These are phyloP conservation scores for Aspergillus wentii DNA, from an alignment of 495 filamentous ascomycete genomes.

Conservation along the genomic window DNA sequence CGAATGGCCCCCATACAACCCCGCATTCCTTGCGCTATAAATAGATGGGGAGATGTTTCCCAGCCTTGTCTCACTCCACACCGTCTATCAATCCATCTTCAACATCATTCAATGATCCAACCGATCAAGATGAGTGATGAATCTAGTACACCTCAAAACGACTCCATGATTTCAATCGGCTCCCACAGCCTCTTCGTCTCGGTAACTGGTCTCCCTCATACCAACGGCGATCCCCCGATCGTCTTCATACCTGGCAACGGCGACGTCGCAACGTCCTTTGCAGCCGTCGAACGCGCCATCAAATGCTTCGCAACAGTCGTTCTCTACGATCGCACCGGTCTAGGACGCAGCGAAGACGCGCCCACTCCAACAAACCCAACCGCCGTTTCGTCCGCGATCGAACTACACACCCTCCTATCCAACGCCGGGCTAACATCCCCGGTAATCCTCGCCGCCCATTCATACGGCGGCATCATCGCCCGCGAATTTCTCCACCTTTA, in stretches of 20 bases:
- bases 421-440: slow-evolving; percentile 19
- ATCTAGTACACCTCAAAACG: too few species aligned
- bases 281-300: slow-evolving; percentile 29
- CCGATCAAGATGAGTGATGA: too few species aligned
- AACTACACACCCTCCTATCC: slow-evolving; percentile 27
- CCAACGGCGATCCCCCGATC: slow-evolving; percentile 25
- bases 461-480: slow-evolving; percentile 48
- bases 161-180: slow-evolving; percentile 28
- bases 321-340: slow-evolving; percentile 39
- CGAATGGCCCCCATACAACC: too few species aligned
- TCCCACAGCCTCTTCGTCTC: slow-evolving; percentile 31
- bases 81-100: too few species aligned
- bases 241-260: slow-evolving; percentile 43
- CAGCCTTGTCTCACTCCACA: too few species aligned
- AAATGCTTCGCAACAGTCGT: slow-evolving; percentile 23
- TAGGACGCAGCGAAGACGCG: slow-evolving; percentile 29
- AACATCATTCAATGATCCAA: too few species aligned
- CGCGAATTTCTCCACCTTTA: slow-evolving; percentile 40
- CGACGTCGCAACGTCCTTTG: slow-evolving; percentile 38
- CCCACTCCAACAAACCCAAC: slow-evolving; percentile 5
- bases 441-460: slow-evolving; percentile 44
- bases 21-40: too few species aligned
- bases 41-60: too few species aligned
- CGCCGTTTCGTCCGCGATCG: slow-evolving; percentile 22
- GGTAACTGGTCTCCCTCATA: slow-evolving; percentile 16